Conservation (phyloP, 805 yeast species). For the Saccharomycopsis lassenensis region DNA sequence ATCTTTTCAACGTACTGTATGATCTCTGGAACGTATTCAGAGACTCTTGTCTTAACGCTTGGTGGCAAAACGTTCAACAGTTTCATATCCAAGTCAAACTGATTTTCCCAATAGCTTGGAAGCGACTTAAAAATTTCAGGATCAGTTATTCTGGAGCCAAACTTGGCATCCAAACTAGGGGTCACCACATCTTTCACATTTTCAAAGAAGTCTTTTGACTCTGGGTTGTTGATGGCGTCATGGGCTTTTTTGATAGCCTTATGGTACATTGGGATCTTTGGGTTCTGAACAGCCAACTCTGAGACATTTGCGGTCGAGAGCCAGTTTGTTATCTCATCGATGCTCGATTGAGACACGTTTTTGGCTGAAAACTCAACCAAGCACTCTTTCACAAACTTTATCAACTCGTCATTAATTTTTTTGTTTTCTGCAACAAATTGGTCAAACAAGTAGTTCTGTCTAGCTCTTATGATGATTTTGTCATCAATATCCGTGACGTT, state of each 20-base stretch:
- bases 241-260: conserved; percentile 49
- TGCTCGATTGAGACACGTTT: conserved; percentile 34
- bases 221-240: conserved; percentile 29
- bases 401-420: conserved; percentile 21
- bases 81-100: conserved; percentile 78
- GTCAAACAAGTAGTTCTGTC: conserved; percentile 76
- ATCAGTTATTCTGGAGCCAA: conserved; percentile 71
- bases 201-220: conserved; percentile 30
- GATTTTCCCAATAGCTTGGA: conserved; percentile 83
- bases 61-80: conserved; percentile 78
- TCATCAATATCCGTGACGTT: conserved; percentile 99
- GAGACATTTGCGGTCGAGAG: conserved; percentile 35
- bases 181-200: conserved; percentile 67
- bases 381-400: conserved; percentile 4
- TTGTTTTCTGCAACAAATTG: conserved; percentile 32
- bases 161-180: conserved; percentile 56
- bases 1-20: conserved; percentile 67
- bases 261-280: conserved; percentile 82
- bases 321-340: conserved; percentile 42
- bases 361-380: conserved; percentile 23
- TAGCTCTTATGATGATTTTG: conserved; percentile 88
- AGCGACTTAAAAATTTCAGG: conserved; percentile 72
- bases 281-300: conserved; percentile 42
- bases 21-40: conserved; percentile 92
- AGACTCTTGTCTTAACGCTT: conserved; percentile 81